Conservation (phyloP, 2,329 filamentous ascomycete genomes). For the Calonectria ilicicola region DNA sequence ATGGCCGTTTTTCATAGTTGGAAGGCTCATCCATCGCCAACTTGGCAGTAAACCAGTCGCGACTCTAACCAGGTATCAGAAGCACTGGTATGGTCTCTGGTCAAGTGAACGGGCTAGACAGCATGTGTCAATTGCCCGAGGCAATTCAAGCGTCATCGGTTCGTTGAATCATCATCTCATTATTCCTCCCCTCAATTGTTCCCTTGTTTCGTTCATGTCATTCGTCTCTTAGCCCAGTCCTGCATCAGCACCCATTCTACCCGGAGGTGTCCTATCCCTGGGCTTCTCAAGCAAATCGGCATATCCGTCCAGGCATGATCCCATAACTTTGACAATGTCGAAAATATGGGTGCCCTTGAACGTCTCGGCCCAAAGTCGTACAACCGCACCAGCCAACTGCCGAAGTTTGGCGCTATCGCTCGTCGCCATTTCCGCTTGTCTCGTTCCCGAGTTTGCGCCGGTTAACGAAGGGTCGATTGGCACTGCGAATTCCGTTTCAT, state of each 20-base stretch:
- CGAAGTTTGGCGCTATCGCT: conserved; percentile 65
- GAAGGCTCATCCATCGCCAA: not conserved
- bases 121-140: not conserved
- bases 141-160: not conserved
- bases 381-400: conserved; percentile 68
- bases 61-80: not conserved
- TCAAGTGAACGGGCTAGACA: not conserved
- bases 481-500: conserved; percentile 73
- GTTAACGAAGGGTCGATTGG: conserved; percentile 68
- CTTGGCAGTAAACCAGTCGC: not conserved
- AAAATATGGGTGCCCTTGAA: conserved; percentile 73
- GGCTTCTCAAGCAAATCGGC: conserved; percentile 68
- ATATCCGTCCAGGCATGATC: conserved; percentile 67
- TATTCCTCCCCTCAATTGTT: not conserved
- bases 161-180: conserved; percentile 16
- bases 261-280: conserved; percentile 55
- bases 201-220: not conserved
- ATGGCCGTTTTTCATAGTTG: not conserved
- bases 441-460: conserved; percentile 50
- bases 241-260: conserved; percentile 35
- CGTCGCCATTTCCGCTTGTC: conserved; percentile 56
- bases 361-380: conserved; percentile 71
- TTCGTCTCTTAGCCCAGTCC: conserved; percentile 31
- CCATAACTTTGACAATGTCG: conserved; percentile 70
- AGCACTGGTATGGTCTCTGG: not conserved